phyloP scores from a whole-genome alignment of 345 rosid species.

The Euclidium syriacum region DNA sequence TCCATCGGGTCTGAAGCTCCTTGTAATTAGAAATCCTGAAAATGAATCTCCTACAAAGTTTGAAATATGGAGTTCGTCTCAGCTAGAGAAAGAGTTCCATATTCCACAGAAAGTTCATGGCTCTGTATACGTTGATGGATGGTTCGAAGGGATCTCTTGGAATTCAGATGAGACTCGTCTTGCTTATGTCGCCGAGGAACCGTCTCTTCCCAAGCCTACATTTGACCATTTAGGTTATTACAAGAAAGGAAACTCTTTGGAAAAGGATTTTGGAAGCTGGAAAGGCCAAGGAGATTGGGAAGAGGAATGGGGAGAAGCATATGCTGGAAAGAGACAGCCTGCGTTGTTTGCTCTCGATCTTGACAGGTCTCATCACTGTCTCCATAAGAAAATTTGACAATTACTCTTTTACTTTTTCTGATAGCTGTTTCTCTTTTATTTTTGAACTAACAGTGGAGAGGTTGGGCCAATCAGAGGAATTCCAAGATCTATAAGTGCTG shows the following conservation, averaged over 20 bases:
- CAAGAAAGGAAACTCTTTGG: slow-evolving; percentile 43
- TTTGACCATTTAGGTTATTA: slow-evolving; percentile 51
- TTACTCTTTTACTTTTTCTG: not conserved
- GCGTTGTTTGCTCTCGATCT: slow-evolving; percentile 58
- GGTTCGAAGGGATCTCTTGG: slow-evolving; percentile 99
- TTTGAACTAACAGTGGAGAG: slow-evolving; percentile 63
- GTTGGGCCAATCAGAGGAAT: slow-evolving; percentile 65
- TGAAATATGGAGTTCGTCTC: slow-evolving; percentile 79
- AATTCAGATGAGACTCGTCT: slow-evolving; percentile 65
- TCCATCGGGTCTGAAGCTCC: slow-evolving; percentile 78
- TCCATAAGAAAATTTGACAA: not conserved
- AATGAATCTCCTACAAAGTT: slow-evolving; percentile 72
- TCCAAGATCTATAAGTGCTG: slow-evolving; percentile 62
- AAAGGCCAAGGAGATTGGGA: slow-evolving; percentile 96
- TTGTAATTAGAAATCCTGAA: slow-evolving; percentile 69
- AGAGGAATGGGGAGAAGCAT: slow-evolving; percentile 97
- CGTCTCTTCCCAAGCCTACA: slow-evolving; percentile 54
- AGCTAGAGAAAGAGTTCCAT: slow-evolving; percentile 74
- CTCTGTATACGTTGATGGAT: slow-evolving; percentile 75
- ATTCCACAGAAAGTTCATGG: slow-evolving; percentile 80
- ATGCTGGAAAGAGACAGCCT: slow-evolving; percentile 81
- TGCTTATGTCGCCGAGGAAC: slow-evolving; percentile 86
- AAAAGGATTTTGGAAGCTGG: slow-evolving; percentile 69
- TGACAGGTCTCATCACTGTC: slow-evolving; percentile 44
- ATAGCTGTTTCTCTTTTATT: not conserved